Base-by-base conservation (phyloP, 2,329 filamentous ascomycete species). In the Exophiala phaeomuriformis region DNA sequence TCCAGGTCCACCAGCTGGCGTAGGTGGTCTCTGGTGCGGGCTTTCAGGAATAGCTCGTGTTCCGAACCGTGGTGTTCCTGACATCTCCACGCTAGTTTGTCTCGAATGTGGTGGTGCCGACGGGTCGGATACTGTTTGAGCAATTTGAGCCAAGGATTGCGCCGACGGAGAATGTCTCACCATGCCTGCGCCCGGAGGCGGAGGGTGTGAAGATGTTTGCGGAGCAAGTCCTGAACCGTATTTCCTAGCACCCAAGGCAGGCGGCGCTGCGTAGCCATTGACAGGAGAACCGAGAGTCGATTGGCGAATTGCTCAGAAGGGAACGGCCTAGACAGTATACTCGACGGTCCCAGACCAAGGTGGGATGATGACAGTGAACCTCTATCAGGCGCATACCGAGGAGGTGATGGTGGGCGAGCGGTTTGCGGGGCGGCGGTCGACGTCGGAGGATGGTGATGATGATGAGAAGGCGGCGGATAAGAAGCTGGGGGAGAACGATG, bases 101-200 rank as follows among this genome's bases (percentile, higher is more conserved):
- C 57, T 51, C 6, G 57, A 59, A 41, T 59, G 53, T 29, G 53
- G 48, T 31, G 39, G 44, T 36, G 47, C 51, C 4, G 36, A 27
- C 27, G 56, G 58, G 5, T 61, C 59, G 9, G 28, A 31, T 32
- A 54, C 52, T 29, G 54, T 46, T 33, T 61, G 59, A 3, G 59
- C 50, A 47, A 61, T 59, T 44, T 57, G 59, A 39, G 49, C 47
- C 10, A 61, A 41, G 6, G 59, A 52, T 30, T 57, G 59, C 35
- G 49, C 40, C n/a, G 54, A 57, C 8, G 57, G 54, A 3, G 57
- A 52, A 12, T 52, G 57, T 51, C 57, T 49, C n/a, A 47, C 43
- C 4, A 52, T 12, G 28, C 45, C 36, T 12, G 51, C 49, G 6
- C 40, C 45, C 8, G 51, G 35, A 9, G 42, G 54, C 5, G 57